Base-by-base conservation (phyloP, 2,329 filamentous ascomycete species). In the Calonectria hawksworthii region DNA sequence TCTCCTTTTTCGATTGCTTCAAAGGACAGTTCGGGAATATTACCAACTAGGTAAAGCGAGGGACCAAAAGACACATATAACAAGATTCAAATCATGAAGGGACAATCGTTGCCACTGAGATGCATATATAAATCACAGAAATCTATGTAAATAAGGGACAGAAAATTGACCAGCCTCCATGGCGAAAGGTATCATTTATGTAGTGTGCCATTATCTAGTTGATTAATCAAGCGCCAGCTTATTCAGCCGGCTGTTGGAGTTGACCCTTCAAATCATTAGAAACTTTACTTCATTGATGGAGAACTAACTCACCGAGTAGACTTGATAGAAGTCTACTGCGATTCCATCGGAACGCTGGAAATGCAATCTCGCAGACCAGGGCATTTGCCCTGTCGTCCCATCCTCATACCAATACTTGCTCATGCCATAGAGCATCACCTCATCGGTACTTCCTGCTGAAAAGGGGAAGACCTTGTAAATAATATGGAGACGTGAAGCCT, bases 341-440 rank as follows among this genome's bases (percentile, higher is more conserved):
- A 66, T 66, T 21, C 30, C 63, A n/a, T 52, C 26, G 9, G 44
- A 66, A 11, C 63, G 16, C 34, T 66, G 41, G 14, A 51, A 66
- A 26, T 52, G 44, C 30, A 66, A 34, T 21, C 63, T 34, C 11
- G 63, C 63, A 34, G 63, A 21, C 63, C 63, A 66, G 18, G 63
- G 28, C 63, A 66, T 66, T 26, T 51, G 41, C 3, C 63, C 41
- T 7, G 41, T 66, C 3, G 63, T 66, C 8, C 41, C 41, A 36
- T 66, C 63, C 21, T 66, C 30, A 36, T 66, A 66, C 63, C 41
- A 34, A 36, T 66, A 51, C 23, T 66, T 51, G 21, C 63, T 66
- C 44, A 66, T 8, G n/a, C 63, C 44, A 21, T 66, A 14, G n/a
- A 66, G 30, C 63, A 66, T 66, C 23, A 66, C 44, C 63, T 66